Evolutionary conservation across 2,329 filamentous ascomycete species (phyloP).

Genomic region (Cladosporium sp.): DNA sequence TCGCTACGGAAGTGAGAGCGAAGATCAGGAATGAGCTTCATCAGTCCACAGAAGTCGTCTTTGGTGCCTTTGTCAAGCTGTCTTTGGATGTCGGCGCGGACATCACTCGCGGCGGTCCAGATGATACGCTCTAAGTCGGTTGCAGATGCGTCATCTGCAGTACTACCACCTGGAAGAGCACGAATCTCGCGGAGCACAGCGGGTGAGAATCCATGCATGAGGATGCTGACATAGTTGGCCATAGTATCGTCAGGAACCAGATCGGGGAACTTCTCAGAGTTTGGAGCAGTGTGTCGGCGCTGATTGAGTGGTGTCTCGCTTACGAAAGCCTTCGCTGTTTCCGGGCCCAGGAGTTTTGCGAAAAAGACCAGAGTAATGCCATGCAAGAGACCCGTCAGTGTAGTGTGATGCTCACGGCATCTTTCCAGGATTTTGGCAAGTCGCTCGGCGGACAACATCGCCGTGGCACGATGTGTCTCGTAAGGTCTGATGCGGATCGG

Average conservation of each 20-base stretch:
- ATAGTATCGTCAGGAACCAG: neutral
- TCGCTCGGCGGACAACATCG: neutral
- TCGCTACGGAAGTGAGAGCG: neutral
- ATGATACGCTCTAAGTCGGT: neutral
- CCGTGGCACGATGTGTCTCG: neutral
- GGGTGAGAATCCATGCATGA: neutral
- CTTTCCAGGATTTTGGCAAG: neutral
- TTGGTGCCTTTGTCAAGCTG: neutral
- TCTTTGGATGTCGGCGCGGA: neutral
- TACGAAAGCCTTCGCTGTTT: neutral
- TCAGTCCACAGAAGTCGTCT: neutral
- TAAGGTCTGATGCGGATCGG: neutral
- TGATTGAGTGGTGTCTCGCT: neutral
- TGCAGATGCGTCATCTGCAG: neutral
- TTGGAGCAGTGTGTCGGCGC: neutral
- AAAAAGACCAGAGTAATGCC: neutral
- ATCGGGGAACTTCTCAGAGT: neutral
- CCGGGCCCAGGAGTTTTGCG: neutral
- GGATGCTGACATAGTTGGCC: neutral
- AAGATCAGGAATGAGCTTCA: neutral
- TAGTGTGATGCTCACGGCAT: neutral
- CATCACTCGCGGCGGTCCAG: neutral
- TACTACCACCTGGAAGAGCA: neutral
- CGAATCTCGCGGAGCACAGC: neutral
- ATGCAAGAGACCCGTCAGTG: neutral